Conservation (phyloP, 2,329 filamentous ascomycete species). For the Sordariomycetes sp. region DNA sequence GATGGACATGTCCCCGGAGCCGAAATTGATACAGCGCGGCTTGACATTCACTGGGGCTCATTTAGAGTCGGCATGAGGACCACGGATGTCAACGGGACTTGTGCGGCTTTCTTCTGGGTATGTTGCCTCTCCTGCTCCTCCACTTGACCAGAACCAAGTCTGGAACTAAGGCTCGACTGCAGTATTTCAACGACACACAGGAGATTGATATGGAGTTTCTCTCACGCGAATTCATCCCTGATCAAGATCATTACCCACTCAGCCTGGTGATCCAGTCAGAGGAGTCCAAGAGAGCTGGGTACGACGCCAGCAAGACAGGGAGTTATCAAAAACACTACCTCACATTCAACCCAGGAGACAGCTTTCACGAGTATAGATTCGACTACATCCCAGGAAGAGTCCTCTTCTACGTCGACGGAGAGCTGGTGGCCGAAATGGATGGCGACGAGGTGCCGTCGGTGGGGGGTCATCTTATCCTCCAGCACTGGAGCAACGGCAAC, state of each 20-base stretch:
- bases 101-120: conserved; percentile 74
- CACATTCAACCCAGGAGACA: conserved; percentile 54
- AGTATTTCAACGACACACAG: conserved; percentile 72
- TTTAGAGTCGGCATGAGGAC: conserved; percentile 61
- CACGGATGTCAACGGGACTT: conserved; percentile 54
- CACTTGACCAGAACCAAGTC: no score
- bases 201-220: conserved; percentile 79
- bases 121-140: no score
- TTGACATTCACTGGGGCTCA: conserved; percentile 60
- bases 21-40: conserved; percentile 52
- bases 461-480: conserved; percentile 59
- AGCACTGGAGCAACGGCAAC: conserved; percentile 75
- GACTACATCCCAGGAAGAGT: conserved; percentile 59
- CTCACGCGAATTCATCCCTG: conserved; percentile 50
- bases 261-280: conserved; percentile 70
- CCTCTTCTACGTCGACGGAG: conserved; percentile 59
- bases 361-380: conserved; percentile 72
- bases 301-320: conserved; percentile 50
- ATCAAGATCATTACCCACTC: conserved; percentile 44
- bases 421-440: conserved; percentile 44
- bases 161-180: not conserved
- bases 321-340: conserved; percentile 50
- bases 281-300: conserved; percentile 47
- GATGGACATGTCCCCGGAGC: conserved; percentile 49
- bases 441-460: conserved; percentile 47